phyloP scores from a whole-genome alignment of 441 rosid genomes.

The Croton laevigatus region DNA sequence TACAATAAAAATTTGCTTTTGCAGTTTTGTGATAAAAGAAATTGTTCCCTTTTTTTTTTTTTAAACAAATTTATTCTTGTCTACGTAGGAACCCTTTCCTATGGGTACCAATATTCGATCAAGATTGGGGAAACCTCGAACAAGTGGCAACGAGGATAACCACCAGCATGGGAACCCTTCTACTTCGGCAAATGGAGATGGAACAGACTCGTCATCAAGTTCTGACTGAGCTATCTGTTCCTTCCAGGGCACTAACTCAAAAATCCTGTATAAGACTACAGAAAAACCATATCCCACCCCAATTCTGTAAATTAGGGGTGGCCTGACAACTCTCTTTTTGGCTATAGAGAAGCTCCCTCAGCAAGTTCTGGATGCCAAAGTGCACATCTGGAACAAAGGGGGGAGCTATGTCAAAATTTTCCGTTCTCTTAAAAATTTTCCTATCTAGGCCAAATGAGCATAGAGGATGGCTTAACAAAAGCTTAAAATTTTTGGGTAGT shows the following conservation, averaged over 20 bases:
- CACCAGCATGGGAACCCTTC: conserved; percentile 32
- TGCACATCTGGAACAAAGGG: conserved; percentile 28
- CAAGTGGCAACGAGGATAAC: conserved; percentile 32
- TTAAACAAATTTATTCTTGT: background rate
- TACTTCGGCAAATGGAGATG: conserved; percentile 39
- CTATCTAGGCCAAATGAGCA: conserved; percentile 25
- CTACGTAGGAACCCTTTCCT: conserved; percentile 60
- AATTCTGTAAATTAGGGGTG: conserved; percentile 53
- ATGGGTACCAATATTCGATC: conserved; percentile 58
- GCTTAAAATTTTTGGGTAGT: conserved; percentile 43
- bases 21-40: background rate
- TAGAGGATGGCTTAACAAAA: conserved; percentile 33
- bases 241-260: conserved; percentile 43
- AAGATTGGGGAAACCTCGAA: conserved; percentile 49
- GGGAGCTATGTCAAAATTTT: conserved; percentile 38
- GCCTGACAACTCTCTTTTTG: conserved; percentile 34
- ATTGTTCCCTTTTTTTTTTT: background rate
- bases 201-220: conserved; percentile 34
- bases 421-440: conserved; percentile 27
- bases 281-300: conserved; percentile 36
- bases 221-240: conserved; percentile 37
- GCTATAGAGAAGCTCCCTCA: conserved; percentile 35
- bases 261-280: conserved; percentile 33
- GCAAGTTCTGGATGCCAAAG: conserved; percentile 22
- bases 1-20: background rate